These are phyloP conservation scores for Venturiaceae sp. DNA, from an alignment of 2,329 filamentous ascomycete species.

Conservation along the genomic window DNA sequence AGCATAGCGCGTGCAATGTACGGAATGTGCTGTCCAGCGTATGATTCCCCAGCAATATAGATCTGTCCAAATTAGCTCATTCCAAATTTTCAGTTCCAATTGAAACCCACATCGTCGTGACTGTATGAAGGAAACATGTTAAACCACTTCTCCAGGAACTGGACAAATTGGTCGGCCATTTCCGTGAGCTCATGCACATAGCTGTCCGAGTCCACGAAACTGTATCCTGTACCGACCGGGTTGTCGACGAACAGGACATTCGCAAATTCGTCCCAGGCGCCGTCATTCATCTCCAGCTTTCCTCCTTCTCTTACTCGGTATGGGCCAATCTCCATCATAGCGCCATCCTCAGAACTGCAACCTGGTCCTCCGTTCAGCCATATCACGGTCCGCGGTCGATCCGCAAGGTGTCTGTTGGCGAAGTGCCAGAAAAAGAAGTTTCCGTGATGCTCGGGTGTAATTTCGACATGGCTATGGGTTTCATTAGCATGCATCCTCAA, in stretches of 20 bases:
- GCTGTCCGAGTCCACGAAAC: constrained; percentile 84
- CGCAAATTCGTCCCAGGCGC: constrained; percentile 98
- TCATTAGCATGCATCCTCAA: constrained; percentile 6
- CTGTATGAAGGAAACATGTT: constrained; percentile 83
- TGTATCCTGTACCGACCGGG: constrained; percentile 92
- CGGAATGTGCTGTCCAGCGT: constrained; percentile 92
- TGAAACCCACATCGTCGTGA: constrained; percentile 69
- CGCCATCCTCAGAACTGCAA: constrained; percentile 94
- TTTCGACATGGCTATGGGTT: constrained; percentile 69
- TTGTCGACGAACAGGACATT: constrained; percentile 97
- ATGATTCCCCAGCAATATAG: constrained; percentile 93
- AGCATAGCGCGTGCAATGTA: constrained; percentile 91
- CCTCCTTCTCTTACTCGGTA: constrained; percentile 71
- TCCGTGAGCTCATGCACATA: constrained; percentile 77
- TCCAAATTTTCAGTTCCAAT: not conserved
- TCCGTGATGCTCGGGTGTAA: constrained; percentile 74
- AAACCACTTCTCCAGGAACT: constrained; percentile 89
- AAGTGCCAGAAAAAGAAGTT: constrained; percentile 99
- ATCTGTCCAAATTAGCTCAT: constrained; percentile 50
- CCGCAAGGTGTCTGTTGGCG: constrained; percentile 89
- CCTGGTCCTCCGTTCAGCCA: constrained; percentile 97
- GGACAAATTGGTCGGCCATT: constrained; percentile 82
- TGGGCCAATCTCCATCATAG: constrained; percentile 91
- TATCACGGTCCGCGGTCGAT: constrained; percentile 81
- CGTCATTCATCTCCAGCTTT: constrained; percentile 71